Conservation (phyloP, 192 early-diverging fungal genomes). For the Mortierella claussenii region DNA sequence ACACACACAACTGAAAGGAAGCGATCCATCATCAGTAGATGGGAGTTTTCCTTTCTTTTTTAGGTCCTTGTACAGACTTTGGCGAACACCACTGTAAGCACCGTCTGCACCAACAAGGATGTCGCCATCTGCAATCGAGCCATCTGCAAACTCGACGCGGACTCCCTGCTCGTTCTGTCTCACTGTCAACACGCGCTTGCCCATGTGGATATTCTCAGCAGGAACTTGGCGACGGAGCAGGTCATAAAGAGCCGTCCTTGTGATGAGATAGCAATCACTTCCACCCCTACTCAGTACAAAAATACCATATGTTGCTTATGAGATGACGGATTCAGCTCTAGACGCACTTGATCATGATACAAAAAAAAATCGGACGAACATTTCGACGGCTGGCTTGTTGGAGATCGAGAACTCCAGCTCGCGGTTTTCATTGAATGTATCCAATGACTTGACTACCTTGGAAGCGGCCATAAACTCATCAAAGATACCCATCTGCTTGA, state of each 20-base stretch:
- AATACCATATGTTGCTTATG: too few species aligned
- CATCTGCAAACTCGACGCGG: constrained; percentile 2
- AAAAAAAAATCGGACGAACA: too few species aligned
- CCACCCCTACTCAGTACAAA: too few species aligned
- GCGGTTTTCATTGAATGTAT: too few species aligned
- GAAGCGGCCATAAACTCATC: too few species aligned
- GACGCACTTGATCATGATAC: too few species aligned
- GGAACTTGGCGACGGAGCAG: neutral
- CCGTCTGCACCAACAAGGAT: constrained; percentile 28
- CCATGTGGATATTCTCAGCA: constrained; percentile 1
- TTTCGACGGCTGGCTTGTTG: too few species aligned
- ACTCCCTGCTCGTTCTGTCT: constrained; percentile 6
- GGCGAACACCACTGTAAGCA: constrained; percentile 12
- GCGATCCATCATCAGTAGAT: neutral
- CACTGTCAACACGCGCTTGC: constrained; percentile 10
- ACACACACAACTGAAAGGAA: constrained; percentile 8
- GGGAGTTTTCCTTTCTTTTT: neutral
- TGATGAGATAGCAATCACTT: neutral
- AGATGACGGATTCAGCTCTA: too few species aligned
- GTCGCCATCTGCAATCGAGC: neutral
- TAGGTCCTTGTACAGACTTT: constrained; percentile 8
- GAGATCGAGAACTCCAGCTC: too few species aligned
- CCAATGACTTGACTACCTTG: too few species aligned
- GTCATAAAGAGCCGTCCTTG: neutral
- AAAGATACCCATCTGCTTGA: too few species aligned